Evolutionary conservation across 306 rosid species (phyloP).

Genomic region (Oemleria cerasiformis): DNA sequence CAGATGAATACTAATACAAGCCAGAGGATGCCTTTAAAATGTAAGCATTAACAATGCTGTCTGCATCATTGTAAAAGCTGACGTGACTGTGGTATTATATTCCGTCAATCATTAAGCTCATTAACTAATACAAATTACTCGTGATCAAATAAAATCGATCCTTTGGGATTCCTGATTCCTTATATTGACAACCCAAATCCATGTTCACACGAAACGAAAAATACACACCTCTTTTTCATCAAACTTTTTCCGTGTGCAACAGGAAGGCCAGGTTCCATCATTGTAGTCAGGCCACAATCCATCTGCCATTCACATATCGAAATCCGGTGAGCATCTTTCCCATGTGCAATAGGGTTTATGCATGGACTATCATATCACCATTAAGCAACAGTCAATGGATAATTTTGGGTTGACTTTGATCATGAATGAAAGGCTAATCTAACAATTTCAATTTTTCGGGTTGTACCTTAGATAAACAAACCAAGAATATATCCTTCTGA

Average conservation of each 20-base stretch:
- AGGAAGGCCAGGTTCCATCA: slow-evolving; percentile 95
- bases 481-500: background rate
- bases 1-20: background rate
- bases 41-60: background rate
- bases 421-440: background rate
- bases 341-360: slow-evolving; percentile 7
- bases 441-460: background rate
- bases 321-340: slow-evolving; percentile 7
- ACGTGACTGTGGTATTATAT: background rate
- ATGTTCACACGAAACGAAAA: background rate
- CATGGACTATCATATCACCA: slow-evolving; percentile 1
- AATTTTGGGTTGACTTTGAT: background rate
- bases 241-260: slow-evolving; percentile 58
- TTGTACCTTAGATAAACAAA: background rate
- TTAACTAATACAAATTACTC: background rate
- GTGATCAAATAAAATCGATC: background rate
- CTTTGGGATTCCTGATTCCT: background rate
- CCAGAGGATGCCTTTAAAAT: background rate
- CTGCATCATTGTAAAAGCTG: background rate
- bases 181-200: background rate
- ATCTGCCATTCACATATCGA: slow-evolving; percentile 48
- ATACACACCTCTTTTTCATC: slow-evolving; percentile 65
- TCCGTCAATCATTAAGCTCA: background rate
- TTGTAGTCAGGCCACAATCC: slow-evolving; percentile 97
- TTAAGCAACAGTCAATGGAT: background rate